phyloP scores from a whole-genome alignment of 495 filamentous ascomycete genomes.

The Daldinia caldariorum region DNA sequence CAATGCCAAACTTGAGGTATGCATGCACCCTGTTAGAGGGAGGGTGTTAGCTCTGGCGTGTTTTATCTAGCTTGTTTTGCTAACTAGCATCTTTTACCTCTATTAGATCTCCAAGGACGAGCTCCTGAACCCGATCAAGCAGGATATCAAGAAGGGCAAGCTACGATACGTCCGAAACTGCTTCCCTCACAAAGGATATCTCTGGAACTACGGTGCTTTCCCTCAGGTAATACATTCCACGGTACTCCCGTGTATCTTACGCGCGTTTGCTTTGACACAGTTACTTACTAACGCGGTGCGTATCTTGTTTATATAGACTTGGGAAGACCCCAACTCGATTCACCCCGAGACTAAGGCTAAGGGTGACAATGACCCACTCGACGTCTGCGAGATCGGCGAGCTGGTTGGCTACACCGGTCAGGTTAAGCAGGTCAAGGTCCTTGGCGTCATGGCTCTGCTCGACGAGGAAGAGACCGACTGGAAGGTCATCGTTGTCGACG shows the following conservation, averaged over 20 bases:
- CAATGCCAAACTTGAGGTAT: slow-evolving; percentile 98
- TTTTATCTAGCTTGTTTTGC: slow-evolving; percentile 8
- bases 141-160: slow-evolving; percentile 88
- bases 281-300: slow-evolving; percentile 25
- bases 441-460: slow-evolving; percentile 98
- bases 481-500: slow-evolving; percentile 99
- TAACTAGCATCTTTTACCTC: slow-evolving; percentile 32
- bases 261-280: slow-evolving; percentile 8
- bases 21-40: slow-evolving; percentile 43
- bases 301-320: slow-evolving; percentile 70
- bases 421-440: slow-evolving; percentile 99
- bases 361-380: slow-evolving; percentile 98
- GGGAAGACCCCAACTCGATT: slow-evolving; percentile 95
- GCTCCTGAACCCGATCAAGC: slow-evolving; percentile 96
- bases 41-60: slow-evolving; percentile 15
- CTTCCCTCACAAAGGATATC: slow-evolving; percentile 99
- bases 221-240: slow-evolving; percentile 73
- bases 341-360: slow-evolving; percentile 99
- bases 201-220: slow-evolving; percentile 99
- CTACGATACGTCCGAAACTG: slow-evolving; percentile 99
- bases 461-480: slow-evolving; percentile 99
- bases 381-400: slow-evolving; percentile 99
- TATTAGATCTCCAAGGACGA: slow-evolving; percentile 95
- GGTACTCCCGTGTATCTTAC: slow-evolving; percentile 5
- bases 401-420: slow-evolving; percentile 93